Percentiles rank a stretch among this genome's conserved stretches.
Conservation (phyloP, 768 basidiomycete genomes). For the Mycena capillaripes region DNA sequence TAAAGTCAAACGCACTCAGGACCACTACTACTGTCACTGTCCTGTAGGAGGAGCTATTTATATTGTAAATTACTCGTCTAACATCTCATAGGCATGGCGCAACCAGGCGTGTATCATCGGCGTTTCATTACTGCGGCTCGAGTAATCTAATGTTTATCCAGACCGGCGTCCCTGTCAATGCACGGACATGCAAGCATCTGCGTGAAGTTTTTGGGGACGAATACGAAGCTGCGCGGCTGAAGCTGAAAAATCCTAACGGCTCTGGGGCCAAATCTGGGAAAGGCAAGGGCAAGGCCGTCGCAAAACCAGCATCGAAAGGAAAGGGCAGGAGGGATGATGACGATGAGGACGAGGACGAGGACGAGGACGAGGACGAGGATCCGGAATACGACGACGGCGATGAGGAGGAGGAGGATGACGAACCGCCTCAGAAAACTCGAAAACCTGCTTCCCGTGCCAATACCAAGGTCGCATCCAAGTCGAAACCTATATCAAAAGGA, state of each 20-base stretch:
- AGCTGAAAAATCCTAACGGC: constrained; percentile 53
- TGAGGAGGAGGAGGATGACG: not conserved
- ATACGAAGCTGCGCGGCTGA: constrained; percentile 62
- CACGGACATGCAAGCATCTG: constrained; percentile 65
- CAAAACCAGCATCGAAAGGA: constrained; percentile 16
- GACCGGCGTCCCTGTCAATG: constrained; percentile 57
- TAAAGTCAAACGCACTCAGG: constrained; percentile 51
- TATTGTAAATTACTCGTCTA: not conserved
- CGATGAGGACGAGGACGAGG: not conserved
- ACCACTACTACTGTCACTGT: constrained; percentile 59
- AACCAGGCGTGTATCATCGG: not conserved
- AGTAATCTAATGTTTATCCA: constrained; percentile 7
- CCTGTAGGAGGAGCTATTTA: not conserved
- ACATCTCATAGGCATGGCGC: not conserved
- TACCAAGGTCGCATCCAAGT: not conserved
- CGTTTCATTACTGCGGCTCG: not conserved
- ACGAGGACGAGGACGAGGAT: too few species aligned
- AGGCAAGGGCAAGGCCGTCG: too few species aligned
- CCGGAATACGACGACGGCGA: too few species aligned
- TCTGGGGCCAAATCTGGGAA: not conserved
- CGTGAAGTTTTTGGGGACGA: constrained; percentile 58
- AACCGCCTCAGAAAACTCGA: too few species aligned
- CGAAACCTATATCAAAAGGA: not conserved
- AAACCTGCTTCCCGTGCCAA: too few species aligned
- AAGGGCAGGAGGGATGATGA: constrained; percentile 1